Conservation (phyloP, 495 filamentous ascomycete genomes). For the Penicillium chermesinum region DNA sequence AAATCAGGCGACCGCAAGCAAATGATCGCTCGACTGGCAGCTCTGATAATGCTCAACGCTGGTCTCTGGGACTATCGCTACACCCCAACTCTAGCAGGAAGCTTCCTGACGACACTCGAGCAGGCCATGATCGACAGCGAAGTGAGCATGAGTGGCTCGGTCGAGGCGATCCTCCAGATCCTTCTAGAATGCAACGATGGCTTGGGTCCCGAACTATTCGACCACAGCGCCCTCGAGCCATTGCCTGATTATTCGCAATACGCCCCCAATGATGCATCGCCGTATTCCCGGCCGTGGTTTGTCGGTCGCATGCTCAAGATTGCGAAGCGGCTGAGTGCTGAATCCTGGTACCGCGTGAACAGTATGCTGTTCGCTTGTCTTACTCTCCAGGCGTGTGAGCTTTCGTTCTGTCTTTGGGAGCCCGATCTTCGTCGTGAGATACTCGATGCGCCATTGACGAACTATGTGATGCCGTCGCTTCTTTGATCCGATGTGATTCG, state of each 20-base stretch:
- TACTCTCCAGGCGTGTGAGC: constrained; percentile 24
- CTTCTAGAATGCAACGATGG: constrained; percentile 36
- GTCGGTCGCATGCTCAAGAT: constrained; percentile 40
- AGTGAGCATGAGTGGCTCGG: constrained; percentile 31
- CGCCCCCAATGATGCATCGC: constrained; percentile 17
- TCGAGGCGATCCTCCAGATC: constrained; percentile 38
- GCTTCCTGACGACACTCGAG: constrained; percentile 30
- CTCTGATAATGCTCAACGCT: constrained; percentile 34
- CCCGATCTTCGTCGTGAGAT: constrained; percentile 31
- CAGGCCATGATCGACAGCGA: constrained; percentile 30
- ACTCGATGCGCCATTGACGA: constrained; percentile 31
- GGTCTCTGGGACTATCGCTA: constrained; percentile 40
- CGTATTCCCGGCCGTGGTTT: constrained; percentile 37
- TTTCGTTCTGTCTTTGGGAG: constrained; percentile 24
- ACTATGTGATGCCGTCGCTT: constrained; percentile 33
- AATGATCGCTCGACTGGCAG: constrained; percentile 29
- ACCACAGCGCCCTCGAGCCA: constrained; percentile 1
- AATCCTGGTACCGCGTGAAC: constrained; percentile 29
- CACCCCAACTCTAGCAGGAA: constrained; percentile 17
- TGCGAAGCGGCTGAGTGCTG: constrained; percentile 31
- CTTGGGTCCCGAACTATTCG: background rate
- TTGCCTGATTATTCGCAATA: constrained; percentile 31
- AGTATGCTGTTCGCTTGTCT: constrained; percentile 34
- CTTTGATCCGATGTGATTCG: too few species aligned
- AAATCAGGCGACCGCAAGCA: constrained; percentile 33